phyloP scores from a whole-genome alignment of 2,329 filamentous ascomycete genomes.

The Aspergillus thermomutatus region DNA sequence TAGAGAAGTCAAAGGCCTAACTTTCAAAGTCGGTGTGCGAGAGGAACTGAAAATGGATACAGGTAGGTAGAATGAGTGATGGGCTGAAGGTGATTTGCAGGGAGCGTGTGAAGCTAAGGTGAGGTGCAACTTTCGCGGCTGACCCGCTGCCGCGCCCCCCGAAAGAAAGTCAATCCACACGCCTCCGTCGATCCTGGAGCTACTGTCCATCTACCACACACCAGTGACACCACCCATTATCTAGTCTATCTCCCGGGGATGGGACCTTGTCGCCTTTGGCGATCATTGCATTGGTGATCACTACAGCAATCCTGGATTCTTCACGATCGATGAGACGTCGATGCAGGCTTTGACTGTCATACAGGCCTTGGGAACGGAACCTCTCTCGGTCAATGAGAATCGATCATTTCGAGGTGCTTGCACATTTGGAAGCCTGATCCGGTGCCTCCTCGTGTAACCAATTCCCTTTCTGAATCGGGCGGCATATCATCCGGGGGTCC shows the following conservation, averaged over 20 bases:
- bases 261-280: background rate
- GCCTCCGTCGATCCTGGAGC: slow-evolving; percentile 4
- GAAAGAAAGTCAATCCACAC: background rate
- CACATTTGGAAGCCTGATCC: slow-evolving; percentile 25
- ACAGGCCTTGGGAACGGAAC: slow-evolving; percentile 4
- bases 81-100: background rate
- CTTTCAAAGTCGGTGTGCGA: background rate
- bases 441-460: slow-evolving; percentile 25
- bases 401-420: slow-evolving; percentile 13
- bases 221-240: background rate
- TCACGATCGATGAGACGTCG: slow-evolving; percentile 4
- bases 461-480: slow-evolving; percentile 22
- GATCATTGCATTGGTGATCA: slow-evolving; percentile 2
- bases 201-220: background rate
- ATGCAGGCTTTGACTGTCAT: slow-evolving; percentile 4
- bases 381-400: slow-evolving; percentile 1
- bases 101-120: slow-evolving; percentile 1
- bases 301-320: slow-evolving; percentile 5
- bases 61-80: background rate
- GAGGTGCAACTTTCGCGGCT: background rate
- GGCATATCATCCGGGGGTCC: slow-evolving; percentile 29
- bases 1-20: background rate
- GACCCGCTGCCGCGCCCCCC: slow-evolving; percentile 4
- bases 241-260: background rate
- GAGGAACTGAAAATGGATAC: background rate